phyloP scores from a whole-genome alignment of 176 grass and related monocot species.

The Aegilops sharonensis region DNA sequence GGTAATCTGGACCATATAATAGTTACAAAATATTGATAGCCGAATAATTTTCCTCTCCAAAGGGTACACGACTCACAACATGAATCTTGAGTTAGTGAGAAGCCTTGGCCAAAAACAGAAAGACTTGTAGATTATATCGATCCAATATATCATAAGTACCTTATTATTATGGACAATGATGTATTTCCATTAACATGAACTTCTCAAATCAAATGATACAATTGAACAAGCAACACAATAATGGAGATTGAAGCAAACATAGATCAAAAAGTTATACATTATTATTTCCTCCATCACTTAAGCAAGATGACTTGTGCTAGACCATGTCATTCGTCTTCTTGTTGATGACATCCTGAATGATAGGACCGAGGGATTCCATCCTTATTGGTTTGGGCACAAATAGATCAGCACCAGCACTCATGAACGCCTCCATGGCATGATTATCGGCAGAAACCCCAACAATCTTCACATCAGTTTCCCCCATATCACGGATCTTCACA shows the following conservation, averaged over 20 bases:
- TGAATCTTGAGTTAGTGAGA: too few relatives aligned
- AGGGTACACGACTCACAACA: too few relatives aligned
- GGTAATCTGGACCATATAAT: too few relatives aligned
- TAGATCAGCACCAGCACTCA: slow-evolving; percentile 10
- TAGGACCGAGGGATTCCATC: neutral
- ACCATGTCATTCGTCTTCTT: slow-evolving; percentile 12
- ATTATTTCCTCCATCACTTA: neutral
- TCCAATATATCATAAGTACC: neutral
- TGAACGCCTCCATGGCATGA: neutral
- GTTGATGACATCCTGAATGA: neutral
- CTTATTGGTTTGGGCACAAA: slow-evolving; percentile 24
- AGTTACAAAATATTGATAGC: too few relatives aligned
- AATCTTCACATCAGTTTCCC: slow-evolving; percentile 27
- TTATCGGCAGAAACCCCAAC: slow-evolving; percentile 28
- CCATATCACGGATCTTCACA: slow-evolving; percentile 27
- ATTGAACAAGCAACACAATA: neutral
- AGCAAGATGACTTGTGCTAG: neutral
- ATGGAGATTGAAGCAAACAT: neutral
- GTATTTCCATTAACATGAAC: neutral
- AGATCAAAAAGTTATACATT: neutral
- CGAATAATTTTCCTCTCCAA: too few relatives aligned
- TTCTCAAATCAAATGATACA: neutral
- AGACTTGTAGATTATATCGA: neutral
- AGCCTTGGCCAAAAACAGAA: neutral
- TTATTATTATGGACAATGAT: neutral